A percentile compares a stretch with the other conserved stretches of the same genome.
Conservation (phyloP, 2,329 filamentous ascomycete genomes). For the Rhynchosporium secalis region DNA sequence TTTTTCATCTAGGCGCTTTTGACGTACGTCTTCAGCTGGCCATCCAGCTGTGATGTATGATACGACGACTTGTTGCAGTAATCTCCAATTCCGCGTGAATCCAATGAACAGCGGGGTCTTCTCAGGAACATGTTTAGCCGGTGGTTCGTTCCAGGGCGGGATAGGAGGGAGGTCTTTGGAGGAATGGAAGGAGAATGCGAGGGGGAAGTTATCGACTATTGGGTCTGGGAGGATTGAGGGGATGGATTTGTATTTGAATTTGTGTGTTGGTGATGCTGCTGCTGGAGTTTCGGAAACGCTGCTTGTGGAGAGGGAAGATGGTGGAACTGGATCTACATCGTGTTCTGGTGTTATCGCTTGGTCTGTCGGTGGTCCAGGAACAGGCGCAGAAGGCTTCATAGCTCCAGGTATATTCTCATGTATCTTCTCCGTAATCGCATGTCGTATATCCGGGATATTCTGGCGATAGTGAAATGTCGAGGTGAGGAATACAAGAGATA, state of each 20-base stretch:
- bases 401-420: conserved; percentile 12
- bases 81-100: conserved; percentile 57
- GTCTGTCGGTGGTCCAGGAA: not conserved
- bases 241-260: conserved; percentile 24
- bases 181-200: conserved; percentile 29
- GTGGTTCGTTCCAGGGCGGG: conserved; percentile 48
- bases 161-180: conserved; percentile 43
- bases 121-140: conserved; percentile 43
- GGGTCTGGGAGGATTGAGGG: conserved; percentile 21
- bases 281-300: not conserved
- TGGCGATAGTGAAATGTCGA: conserved; percentile 17
- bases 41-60: conserved; percentile 60
- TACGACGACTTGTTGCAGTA: conserved; percentile 56
- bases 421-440: conserved; percentile 1
- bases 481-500: conserved; percentile 20
- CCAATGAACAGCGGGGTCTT: conserved; percentile 57
- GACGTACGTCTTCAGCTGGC: conserved; percentile 48
- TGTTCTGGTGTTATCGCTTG: not conserved
- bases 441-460: not conserved
- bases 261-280: not conserved
- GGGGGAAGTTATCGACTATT: conserved; percentile 36
- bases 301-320: not conserved
- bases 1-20: not conserved
- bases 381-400: not conserved
- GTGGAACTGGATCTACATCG: not conserved